Evolutionary conservation across 2,329 filamentous ascomycete genomes (phyloP), one percentile per base, ranked within the genome.

Genomic region (Colletotrichum tropicicola): DNA sequence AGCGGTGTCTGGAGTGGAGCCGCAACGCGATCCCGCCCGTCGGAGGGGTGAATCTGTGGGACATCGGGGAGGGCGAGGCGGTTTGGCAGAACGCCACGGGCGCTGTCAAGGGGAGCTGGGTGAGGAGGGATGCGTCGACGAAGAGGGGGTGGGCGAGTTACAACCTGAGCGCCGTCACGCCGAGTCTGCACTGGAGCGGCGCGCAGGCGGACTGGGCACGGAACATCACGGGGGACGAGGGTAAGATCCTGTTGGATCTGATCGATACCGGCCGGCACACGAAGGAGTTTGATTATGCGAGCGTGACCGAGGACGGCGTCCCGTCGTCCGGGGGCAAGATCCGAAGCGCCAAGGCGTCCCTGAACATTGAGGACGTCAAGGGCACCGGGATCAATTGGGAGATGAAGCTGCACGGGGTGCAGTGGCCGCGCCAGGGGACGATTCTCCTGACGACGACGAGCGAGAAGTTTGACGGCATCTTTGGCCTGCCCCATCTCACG

Each of bases 391-490:
- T 90, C 73, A 92, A 88, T 69, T 94, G 92, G 89, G 91, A 94
- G 70, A 89, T 97, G 79, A 85, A 87, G 54, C 79, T 97, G 52
- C 90, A 93, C 77, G 96, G 96, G 4, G 86, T 97, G 4, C 95
- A 98, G 79, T 97, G 94, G 83, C 89, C 91, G 37, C 85, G 87
- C n/a, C 87, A 91, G 67, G 96, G 96, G 2, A 87, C 89, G 13
- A 87, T 96, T 52, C 81, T 98, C 35, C 81, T 98, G 74, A 92
- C 91, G 2, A 98, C 95, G 1, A 95, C 94, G 49, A 98, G 94
- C 76, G 92, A 97, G 73, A 98, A 97, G 80, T 96, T 96, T 73
- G 89, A 91, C n/a, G 94, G 96, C 44, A 90, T 98, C 59, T 97
- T 97, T 75, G 92, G 90, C 3, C 81, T 98, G 48, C 94, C 96